A percentile compares a stretch with the other conserved stretches of the same genome.
Evolutionary conservation across 2,329 filamentous ascomycete genomes (phyloP).

Genomic region (Metarhizium anisopliae): DNA sequence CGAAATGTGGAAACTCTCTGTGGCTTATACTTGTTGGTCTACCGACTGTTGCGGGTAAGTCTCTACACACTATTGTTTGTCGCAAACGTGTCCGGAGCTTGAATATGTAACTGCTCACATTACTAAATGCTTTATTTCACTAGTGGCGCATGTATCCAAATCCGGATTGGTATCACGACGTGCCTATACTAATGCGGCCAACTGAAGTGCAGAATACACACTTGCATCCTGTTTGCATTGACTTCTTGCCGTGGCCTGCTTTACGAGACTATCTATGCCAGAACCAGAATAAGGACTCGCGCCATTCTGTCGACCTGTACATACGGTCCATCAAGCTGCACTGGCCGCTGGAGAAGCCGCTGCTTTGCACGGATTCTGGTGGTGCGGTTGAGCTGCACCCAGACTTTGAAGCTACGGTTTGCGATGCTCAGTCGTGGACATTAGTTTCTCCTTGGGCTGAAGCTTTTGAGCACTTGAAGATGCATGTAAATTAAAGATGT

Average conservation of each 20-base stretch:
- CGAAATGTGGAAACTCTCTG: conserved; percentile 15
- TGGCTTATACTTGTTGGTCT: conserved; percentile 16
- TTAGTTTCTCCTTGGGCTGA: conserved; percentile 14
- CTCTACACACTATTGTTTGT: not conserved
- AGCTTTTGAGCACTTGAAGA: conserved; percentile 6
- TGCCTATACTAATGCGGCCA: conserved; percentile 13
- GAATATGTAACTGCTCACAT: too few species aligned
- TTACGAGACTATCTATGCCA: conserved; percentile 14
- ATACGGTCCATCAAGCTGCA: conserved; percentile 12
- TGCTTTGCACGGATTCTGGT: conserved; percentile 8
- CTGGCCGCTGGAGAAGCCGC: conserved; percentile 12
- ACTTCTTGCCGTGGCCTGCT: conserved; percentile 17
- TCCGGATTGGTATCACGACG: conserved; percentile 12
- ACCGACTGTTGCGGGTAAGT: conserved; percentile 15
- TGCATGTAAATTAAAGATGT: not conserved
- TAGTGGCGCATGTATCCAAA: conserved; percentile 17
- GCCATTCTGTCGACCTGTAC: conserved; percentile 15
- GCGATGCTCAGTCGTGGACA: conserved; percentile 15
- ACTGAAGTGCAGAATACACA: conserved; percentile 14
- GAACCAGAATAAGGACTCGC: conserved; percentile 10
- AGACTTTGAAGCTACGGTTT: conserved; percentile 13
- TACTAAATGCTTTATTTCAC: not conserved
- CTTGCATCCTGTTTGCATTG: conserved; percentile 15
- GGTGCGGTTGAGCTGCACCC: conserved; percentile 13
- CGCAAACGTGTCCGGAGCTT: too few species aligned